Base-by-base conservation (phyloP, 345 rosid species). In the Angophora floribunda region DNA sequence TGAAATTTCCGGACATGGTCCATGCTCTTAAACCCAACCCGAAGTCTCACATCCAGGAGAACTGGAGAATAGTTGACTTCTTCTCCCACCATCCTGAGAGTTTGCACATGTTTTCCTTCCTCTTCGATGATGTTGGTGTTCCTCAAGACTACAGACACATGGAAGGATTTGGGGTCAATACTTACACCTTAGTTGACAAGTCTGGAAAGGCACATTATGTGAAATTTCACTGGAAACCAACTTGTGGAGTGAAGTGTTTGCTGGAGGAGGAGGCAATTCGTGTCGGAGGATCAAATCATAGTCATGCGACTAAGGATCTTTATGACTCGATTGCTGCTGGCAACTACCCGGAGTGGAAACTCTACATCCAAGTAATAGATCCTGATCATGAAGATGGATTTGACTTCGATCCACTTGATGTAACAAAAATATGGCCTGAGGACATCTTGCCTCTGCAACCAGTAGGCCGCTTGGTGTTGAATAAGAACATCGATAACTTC, bases 31-130 rank as follows among this genome's bases (percentile, higher is more conserved):
- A 98, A 90, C 99, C 99, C 45, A 98, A 98, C 80, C 99, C 99
- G 15, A 97, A 96, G 93, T 93, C 99, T 85, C 99, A 98, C 92
- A 94, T 98, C 90, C 99, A 97, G 90, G 99, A 98, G 95, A 93
- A 93, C 85, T 97, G 99, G 99, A 95, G 99, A 93, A 94, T 98
- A 67, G 85, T 98, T 51, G 99, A 98, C 90, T 98, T 97, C 93
- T 96, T 96, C 92, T 98, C 99, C 49, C 97, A 98, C 92, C 95
- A 96, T 87, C 99, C 99, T 10, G 99, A 98, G 92, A 97, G 99
- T 91, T 89, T 95, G 90, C 96, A 97, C 95, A 96, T 94, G 99
- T 95, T 98, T 86, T 84, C 95, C 32, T 98, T 96, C 92, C 95
- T 98, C 89, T 98, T 95, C 63, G 99, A 98, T 90, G 99, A 98